Conservation (phyloP, 805 yeast species). For the Schwanniomyces pseudopolymorphus region DNA sequence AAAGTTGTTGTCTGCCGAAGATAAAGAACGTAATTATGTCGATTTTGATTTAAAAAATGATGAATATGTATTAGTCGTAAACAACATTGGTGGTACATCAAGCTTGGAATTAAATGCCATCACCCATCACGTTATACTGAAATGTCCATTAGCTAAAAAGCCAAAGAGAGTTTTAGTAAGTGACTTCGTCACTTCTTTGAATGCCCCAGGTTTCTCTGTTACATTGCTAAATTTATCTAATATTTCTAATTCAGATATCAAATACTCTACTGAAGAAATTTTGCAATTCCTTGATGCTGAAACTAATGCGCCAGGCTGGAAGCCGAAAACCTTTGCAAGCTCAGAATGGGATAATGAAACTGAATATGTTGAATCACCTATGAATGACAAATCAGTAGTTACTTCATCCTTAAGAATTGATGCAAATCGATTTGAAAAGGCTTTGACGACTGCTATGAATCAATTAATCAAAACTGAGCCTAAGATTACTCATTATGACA, state of each 20-base stretch:
- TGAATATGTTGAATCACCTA: conserved; percentile 31
- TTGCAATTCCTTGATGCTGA: conserved; percentile 65
- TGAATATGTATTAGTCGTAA: conserved; percentile 68
- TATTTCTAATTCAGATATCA: conserved; percentile 31
- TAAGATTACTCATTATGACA: conserved; percentile 78
- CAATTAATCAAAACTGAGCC: conserved; percentile 55
- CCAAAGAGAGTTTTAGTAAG: conserved; percentile 76
- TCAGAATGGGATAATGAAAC: conserved; percentile 29
- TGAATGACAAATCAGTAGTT: conserved; percentile 20
- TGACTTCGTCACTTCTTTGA: conserved; percentile 83
- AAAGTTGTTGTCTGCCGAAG: conserved; percentile 59
- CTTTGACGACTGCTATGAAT: conserved; percentile 46
- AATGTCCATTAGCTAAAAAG: conserved; percentile 51
- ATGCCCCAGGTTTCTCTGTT: conserved; percentile 89
- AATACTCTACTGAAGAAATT: conserved; percentile 25
- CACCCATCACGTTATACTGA: conserved; percentile 54
- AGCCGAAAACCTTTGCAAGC: conserved; percentile 34
- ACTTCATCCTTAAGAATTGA: conserved; percentile 31
- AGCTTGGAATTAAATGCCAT: conserved; percentile 75
- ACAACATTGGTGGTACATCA: conserved; percentile 90
- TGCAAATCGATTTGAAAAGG: conserved; percentile 46
- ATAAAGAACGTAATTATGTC: conserved; percentile 79
- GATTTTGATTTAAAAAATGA: conserved; percentile 58
- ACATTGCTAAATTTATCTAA: conserved; percentile 72
- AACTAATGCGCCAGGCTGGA: conserved; percentile 86